Evolutionary conservation across 169 alveolate species (phyloP).

Genomic region (Cryptosporidium felis): DNA sequence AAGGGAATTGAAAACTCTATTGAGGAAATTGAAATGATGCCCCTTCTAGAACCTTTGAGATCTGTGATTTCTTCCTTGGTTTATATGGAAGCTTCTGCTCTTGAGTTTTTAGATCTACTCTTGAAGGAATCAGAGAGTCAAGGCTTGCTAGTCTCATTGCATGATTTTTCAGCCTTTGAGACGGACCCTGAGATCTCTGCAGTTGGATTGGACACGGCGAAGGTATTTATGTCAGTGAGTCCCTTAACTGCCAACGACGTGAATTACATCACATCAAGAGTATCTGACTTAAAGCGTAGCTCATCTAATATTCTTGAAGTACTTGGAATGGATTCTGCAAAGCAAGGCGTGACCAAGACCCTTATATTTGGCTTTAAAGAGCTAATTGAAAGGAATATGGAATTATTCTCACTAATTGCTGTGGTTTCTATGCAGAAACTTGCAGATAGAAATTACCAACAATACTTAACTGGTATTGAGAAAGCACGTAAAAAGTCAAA

Average conservation of each 20-base stretch:
- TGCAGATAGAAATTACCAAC: constrained; percentile 16
- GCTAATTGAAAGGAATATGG: background rate
- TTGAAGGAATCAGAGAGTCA: background rate
- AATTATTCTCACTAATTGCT: background rate
- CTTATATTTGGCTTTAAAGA: background rate
- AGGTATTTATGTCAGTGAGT: background rate
- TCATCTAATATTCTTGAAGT: too few relatives aligned
- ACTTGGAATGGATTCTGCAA: too few relatives aligned
- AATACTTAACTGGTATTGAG: constrained; percentile 2
- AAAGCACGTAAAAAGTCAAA: constrained; percentile 34
- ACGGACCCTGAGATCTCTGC: background rate
- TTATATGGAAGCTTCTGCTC: background rate
- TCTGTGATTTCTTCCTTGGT: background rate
- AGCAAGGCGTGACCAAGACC: too few relatives aligned
- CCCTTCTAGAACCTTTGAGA: constrained; percentile 8
- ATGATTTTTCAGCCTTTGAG: background rate
- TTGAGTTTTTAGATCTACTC: constrained; percentile 1
- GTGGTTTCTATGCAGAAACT: constrained; percentile 23
- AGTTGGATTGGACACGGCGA: constrained; percentile 13
- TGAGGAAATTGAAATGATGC: constrained; percentile 46
- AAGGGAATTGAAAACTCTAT: constrained; percentile 52
- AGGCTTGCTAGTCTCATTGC: background rate
- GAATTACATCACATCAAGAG: background rate
- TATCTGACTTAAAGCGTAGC: background rate
- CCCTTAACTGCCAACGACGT: constrained; percentile 3